Percentiles rank a stretch among this genome's conserved stretches.
Conservation (phyloP, 306 rosid genomes). For the Luffa acutangula region DNA sequence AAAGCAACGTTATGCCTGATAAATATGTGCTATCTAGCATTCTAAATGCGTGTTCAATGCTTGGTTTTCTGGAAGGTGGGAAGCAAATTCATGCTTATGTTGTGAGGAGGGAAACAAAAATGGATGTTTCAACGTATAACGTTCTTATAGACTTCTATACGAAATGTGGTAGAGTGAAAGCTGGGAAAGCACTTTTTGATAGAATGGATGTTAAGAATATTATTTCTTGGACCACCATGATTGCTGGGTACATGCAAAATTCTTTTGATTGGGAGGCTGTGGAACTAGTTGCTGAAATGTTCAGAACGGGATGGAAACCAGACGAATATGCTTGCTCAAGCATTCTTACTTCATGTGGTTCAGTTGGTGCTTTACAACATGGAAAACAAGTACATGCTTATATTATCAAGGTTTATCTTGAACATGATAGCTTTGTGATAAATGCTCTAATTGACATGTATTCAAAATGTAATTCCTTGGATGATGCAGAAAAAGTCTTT, state of each 20-base stretch:
- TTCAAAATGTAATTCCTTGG: constrained; percentile 62
- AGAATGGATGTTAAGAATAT: constrained; percentile 36
- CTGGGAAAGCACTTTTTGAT: constrained; percentile 44
- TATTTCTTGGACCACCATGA: constrained; percentile 87
- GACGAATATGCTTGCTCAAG: constrained; percentile 79
- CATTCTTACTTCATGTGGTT: constrained; percentile 75
- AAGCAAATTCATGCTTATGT: constrained; percentile 73
- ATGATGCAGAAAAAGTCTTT: constrained; percentile 59
- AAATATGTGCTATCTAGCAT: constrained; percentile 67
- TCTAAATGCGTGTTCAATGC: constrained; percentile 64
- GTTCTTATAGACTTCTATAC: constrained; percentile 67
- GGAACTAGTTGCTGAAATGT: constrained; percentile 55
- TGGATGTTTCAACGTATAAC: constrained; percentile 62
- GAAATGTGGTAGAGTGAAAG: constrained; percentile 59
- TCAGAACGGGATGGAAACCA: constrained; percentile 41
- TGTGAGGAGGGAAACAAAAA: constrained; percentile 44
- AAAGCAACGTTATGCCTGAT: constrained; percentile 39
- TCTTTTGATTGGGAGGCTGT: constrained; percentile 55
- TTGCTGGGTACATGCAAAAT: constrained; percentile 89
- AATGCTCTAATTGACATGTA: constrained; percentile 89
- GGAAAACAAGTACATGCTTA: constrained; percentile 81
- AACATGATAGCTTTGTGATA: constrained; percentile 56
- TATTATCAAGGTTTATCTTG: constrained; percentile 49
- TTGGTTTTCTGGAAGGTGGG: constrained; percentile 56
- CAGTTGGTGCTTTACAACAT: constrained; percentile 39